Evolutionary conservation across 768 basidiomycete genomes (phyloP).

Genomic region (Mycena latifolia): DNA sequence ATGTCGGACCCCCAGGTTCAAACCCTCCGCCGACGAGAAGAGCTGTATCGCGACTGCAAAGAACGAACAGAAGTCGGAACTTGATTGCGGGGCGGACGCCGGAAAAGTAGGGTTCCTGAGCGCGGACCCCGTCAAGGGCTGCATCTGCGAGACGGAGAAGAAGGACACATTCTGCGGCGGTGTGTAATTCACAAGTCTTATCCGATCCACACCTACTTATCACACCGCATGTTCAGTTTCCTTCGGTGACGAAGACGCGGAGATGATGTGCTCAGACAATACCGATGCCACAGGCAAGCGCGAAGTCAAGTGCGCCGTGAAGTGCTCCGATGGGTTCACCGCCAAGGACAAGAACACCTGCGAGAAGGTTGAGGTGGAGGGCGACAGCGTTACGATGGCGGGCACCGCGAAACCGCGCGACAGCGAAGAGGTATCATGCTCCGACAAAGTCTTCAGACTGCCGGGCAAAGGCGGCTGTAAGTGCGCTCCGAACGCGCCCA

Average conservation of each 20-base stretch:
- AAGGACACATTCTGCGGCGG: neutral
- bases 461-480: slow-evolving; percentile 8
- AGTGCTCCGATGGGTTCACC: neutral
- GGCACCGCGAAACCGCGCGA: slow-evolving; percentile 2
- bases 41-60: too few species aligned
- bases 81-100: slow-evolving; percentile 2
- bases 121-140: slow-evolving; percentile 4
- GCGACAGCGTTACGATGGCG: slow-evolving; percentile 9
- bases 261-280: slow-evolving; percentile 14
- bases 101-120: neutral
- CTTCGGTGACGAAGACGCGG: slow-evolving; percentile 3
- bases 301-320: slow-evolving; percentile 13
- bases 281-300: neutral
- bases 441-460: neutral
- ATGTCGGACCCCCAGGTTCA: too few species aligned
- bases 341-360: slow-evolving; percentile 4
- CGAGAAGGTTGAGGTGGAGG: slow-evolving; percentile 1
- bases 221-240: neutral
- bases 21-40: too few species aligned
- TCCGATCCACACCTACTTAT: too few species aligned
- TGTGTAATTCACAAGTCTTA: neutral
- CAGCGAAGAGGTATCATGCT: neutral
- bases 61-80: neutral
- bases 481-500: neutral
- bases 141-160: neutral